Evolutionary conservation across 306 rosid species (phyloP), one percentile per base, ranked within the genome.

Genomic region (Vigna trinervia): DNA sequence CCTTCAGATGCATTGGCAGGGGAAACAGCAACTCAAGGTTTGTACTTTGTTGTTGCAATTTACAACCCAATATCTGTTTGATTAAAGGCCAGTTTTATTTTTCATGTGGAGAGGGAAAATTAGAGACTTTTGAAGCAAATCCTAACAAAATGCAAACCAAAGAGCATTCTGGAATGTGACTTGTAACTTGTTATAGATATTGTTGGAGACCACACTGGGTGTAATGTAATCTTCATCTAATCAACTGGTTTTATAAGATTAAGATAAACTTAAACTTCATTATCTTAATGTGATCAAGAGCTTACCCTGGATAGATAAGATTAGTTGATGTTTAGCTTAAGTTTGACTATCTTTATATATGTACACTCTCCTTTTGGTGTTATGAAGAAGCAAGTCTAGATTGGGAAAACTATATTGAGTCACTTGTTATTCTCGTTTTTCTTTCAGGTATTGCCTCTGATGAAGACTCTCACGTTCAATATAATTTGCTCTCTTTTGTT

Each of bases 381-480:
- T 30, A 30, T 28, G 60, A 6, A 12, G 50, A 78, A 34, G 28
- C 57, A 46, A 64, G 54, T 28, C 23, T 12, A 30, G 30, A 14
- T 61, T 57, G 68, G 7, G 20, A 20, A 69, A 68, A 36, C 36
- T 22, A 56, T 36, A 34, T 5, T 34, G 28, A 73, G 36, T 13
- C 41, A 7, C 14, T 30, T 1, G 66, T 34, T 53, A 28, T 41
- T 63, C 13, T 57, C 70, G 34, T 57, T 38, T 43, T 46, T 19
- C 19, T 79, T 70, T 32, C 19, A 90, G 97, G 97, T 90, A 28
- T 64, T 89, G 32, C 96, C 97, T 12, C 75, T 90, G 73, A 86
- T 86, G 93, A 91, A 90, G 89, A 87, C 36, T 15, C 96, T 94
- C 15, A 85, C 98, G 0, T 94, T 94, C 87, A 82, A 91, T 86